These are phyloP conservation scores for Bryoerythrophyllum caledonicum DNA, from an alignment of 225 moss, liverwort and hornwort genomes.

Conservation along the genomic window DNA sequence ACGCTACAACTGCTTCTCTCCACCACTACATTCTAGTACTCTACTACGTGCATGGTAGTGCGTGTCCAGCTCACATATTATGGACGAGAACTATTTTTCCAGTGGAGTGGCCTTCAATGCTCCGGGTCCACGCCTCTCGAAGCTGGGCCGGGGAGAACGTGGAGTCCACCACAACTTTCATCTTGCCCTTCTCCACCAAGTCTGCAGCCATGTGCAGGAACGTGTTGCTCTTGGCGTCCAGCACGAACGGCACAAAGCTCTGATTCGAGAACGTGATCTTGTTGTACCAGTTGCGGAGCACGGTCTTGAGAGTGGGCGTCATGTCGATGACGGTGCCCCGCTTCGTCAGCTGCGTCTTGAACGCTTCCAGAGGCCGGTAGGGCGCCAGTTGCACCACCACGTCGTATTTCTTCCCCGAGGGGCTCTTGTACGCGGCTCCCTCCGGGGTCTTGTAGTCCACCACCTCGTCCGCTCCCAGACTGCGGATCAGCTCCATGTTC, in stretches of 20 bases:
- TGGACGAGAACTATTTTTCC: constrained; percentile 13
- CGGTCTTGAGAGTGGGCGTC: constrained; percentile 31
- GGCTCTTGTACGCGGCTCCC: constrained; percentile 53
- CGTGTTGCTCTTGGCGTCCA: constrained; percentile 28
- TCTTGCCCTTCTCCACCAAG: constrained; percentile 50
- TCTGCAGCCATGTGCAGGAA: constrained; percentile 49
- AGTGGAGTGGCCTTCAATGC: constrained; percentile 71
- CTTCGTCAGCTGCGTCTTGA: constrained; percentile 56
- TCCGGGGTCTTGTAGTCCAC: constrained; percentile 74
- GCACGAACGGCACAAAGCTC: constrained; percentile 38
- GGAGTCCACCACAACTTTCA: constrained; percentile 69
- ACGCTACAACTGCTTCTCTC: no score
- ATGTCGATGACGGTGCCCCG: constrained; percentile 67
- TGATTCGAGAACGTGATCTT: constrained; percentile 61
- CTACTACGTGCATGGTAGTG: no score
- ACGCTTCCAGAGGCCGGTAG: constrained; percentile 43
- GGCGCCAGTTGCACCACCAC: constrained; percentile 63
- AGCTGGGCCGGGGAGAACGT: constrained; percentile 46
- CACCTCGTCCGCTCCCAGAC: constrained; percentile 77
- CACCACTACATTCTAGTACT: no score
- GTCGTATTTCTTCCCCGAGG: constrained; percentile 80
- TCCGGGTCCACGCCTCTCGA: constrained; percentile 67
- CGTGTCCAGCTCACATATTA: no score
- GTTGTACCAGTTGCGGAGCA: constrained; percentile 43
- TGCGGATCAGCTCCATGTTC: constrained; percentile 65